These are phyloP conservation scores for Canavalia ensiformis DNA, from an alignment of 306 rosid species.

Conservation along the genomic window DNA sequence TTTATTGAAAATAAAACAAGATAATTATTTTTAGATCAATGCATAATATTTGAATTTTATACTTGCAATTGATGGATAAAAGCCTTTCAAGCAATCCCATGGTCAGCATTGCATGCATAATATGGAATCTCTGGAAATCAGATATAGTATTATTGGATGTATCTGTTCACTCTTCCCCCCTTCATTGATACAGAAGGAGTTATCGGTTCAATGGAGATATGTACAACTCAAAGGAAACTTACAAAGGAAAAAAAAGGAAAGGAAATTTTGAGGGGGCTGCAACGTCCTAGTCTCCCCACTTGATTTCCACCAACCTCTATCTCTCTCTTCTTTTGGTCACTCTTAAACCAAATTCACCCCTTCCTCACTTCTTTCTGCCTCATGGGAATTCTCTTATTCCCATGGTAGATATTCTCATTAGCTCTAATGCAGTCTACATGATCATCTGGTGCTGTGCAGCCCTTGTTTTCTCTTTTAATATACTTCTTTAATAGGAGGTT, in stretches of 20 bases:
- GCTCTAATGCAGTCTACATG: background rate
- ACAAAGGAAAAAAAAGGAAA: background rate
- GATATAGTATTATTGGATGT: background rate
- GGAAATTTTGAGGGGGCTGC: background rate
- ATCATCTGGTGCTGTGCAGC: background rate
- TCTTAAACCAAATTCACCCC: background rate
- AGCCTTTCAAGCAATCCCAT: background rate
- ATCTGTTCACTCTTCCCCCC: background rate
- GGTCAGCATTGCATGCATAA: background rate
- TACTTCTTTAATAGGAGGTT: background rate
- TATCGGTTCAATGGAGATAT: background rate
- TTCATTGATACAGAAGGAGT: background rate
- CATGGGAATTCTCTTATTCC: background rate
- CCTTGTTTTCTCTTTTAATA: background rate
- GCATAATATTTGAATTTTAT: conserved; percentile 15
- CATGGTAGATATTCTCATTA: background rate
- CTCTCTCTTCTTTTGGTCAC: background rate
- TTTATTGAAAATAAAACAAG: conserved; percentile 32
- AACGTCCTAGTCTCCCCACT: background rate
- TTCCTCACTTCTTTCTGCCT: background rate
- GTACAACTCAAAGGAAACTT: background rate
- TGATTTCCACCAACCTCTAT: background rate
- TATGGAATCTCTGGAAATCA: conserved; percentile 7
- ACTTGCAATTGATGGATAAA: background rate
- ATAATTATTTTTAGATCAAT: conserved; percentile 17